These are phyloP conservation scores for Phytophthora boehmeriae DNA, from an alignment of 352 stramenopile species.

Conservation along the genomic window DNA sequence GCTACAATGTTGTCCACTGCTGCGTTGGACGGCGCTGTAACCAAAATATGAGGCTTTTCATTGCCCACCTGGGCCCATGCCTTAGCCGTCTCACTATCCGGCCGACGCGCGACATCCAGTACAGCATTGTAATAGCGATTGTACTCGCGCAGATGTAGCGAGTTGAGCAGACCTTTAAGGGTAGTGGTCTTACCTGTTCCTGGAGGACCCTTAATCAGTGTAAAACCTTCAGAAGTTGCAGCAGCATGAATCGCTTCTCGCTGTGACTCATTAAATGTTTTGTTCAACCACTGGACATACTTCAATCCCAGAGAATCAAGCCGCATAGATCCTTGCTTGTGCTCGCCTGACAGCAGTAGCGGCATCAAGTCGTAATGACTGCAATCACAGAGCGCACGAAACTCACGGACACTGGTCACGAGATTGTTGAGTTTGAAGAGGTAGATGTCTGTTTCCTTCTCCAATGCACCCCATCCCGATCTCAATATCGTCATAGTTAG, in stretches of 20 bases:
- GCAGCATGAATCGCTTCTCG: conserved; percentile 89
- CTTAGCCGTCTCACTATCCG: conserved; percentile 82
- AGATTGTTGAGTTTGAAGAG: conserved; percentile 89
- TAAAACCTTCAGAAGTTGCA: conserved; percentile 90
- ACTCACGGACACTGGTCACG: conserved; percentile 89
- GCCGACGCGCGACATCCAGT: conserved; percentile 76
- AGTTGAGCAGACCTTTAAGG: conserved; percentile 91
- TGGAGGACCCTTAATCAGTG: conserved; percentile 90
- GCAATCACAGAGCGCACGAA: conserved; percentile 85
- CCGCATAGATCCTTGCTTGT: conserved; percentile 74
- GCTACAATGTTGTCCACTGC: conserved; percentile 96
- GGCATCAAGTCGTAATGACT: conserved; percentile 76
- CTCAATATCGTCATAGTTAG: conserved; percentile 69
- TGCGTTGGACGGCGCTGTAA: conserved; percentile 94
- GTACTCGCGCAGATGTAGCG: conserved; percentile 92
- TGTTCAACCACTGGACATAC: conserved; percentile 83
- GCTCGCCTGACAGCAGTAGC: conserved; percentile 75
- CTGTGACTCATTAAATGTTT: conserved; percentile 90
- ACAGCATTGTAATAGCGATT: conserved; percentile 93
- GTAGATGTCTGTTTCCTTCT: conserved; percentile 58
- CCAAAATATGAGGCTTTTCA: conserved; percentile 93
- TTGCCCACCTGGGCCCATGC: conserved; percentile 85
- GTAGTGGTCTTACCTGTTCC: conserved; percentile 94
- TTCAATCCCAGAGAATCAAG: conserved; percentile 81
- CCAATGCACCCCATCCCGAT: conserved; percentile 54